A percentile compares a stretch with the other conserved stretches of the same genome.
These are phyloP conservation scores for Euphrasia confusa DNA, from an alignment of 257 asterid genomes.

Conservation along the genomic window DNA sequence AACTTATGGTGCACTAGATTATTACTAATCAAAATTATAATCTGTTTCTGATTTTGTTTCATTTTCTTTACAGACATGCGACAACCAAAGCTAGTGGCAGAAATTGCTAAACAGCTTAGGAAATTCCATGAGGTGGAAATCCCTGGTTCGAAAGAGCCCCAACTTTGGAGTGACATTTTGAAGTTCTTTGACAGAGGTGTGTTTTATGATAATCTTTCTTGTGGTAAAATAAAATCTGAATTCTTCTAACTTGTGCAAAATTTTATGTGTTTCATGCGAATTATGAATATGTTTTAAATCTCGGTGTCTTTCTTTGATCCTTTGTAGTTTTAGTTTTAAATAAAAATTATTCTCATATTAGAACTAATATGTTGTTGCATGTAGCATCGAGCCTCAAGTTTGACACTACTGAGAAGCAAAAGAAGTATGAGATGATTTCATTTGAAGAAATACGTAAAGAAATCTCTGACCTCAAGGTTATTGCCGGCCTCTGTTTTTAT, in stretches of 20 bases:
- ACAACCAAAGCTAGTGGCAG: constrained; percentile 66
- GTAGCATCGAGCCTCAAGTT: constrained; percentile 75
- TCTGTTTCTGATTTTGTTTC: constrained; percentile 16
- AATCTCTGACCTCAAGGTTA: constrained; percentile 69
- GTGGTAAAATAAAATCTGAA: constrained; percentile 19
- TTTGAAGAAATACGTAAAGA: constrained; percentile 64
- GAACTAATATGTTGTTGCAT: constrained; percentile 25
- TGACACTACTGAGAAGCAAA: constrained; percentile 61
- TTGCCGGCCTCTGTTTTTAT: constrained; percentile 19
- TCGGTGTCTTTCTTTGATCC: constrained; percentile 17
- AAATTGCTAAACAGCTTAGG: constrained; percentile 78
- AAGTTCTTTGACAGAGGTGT: constrained; percentile 78
- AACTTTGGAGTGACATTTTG: constrained; percentile 74
- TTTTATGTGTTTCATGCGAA: constrained; percentile 2
- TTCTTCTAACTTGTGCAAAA: constrained; percentile 15
- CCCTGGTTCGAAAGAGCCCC: constrained; percentile 89
- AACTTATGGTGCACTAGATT: constrained; percentile 4
- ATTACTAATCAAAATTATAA: constrained; percentile 17
- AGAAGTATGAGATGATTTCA: constrained; percentile 59
- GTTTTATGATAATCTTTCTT: constrained; percentile 21
- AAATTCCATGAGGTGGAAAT: constrained; percentile 82
- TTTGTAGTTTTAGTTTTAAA: constrained; percentile 2
- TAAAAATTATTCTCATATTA: constrained; percentile 22
- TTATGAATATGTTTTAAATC: background rate
- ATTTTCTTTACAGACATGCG: constrained; percentile 62